Percentiles rank a stretch among this genome's conserved stretches.
Evolutionary conservation across 2,329 filamentous ascomycete genomes (phyloP).

Genomic region (Coniochaeta sp.): DNA sequence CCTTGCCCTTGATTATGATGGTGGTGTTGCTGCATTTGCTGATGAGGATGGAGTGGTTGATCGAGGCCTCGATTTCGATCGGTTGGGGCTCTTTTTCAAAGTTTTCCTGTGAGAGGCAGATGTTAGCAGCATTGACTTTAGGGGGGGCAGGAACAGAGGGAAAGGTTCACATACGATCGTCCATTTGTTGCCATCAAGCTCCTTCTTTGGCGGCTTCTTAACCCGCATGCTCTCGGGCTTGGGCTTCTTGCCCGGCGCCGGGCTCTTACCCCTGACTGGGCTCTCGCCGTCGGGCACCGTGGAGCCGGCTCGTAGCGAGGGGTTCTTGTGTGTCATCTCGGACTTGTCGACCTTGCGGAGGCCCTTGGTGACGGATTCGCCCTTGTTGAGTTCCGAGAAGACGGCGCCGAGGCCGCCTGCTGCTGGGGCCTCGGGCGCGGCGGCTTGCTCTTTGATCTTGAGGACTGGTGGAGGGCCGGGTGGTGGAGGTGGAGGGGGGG

Average conservation of each 20-base stretch:
- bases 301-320: conserved; percentile 67
- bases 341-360: conserved; percentile 91
- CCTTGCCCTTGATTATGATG: conserved; percentile 84
- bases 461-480: conserved; percentile 62
- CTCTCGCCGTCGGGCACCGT: conserved; percentile 57
- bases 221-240: conserved; percentile 79
- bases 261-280: conserved; percentile 66
- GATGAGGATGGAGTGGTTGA: conserved; percentile 86
- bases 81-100: conserved; percentile 69
- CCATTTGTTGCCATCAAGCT: conserved; percentile 89
- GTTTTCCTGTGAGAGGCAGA: conserved; percentile 58
- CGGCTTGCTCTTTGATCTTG: conserved; percentile 44
- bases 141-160: background rate
- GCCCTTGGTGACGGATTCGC: conserved; percentile 77
- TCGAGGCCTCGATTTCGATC: conserved; percentile 72
- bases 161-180: conserved; percentile 52
- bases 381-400: conserved; percentile 86
- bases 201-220: conserved; percentile 74
- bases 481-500: conserved; percentile 58
- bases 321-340: conserved; percentile 99
- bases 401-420: conserved; percentile 68
- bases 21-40: conserved; percentile 87
- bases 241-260: conserved; percentile 78
- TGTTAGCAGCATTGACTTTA: conserved; percentile 5
- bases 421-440: conserved; percentile 28